Conservation (phyloP, 352 stramenopile species). For the Phytopythium montanum region DNA sequence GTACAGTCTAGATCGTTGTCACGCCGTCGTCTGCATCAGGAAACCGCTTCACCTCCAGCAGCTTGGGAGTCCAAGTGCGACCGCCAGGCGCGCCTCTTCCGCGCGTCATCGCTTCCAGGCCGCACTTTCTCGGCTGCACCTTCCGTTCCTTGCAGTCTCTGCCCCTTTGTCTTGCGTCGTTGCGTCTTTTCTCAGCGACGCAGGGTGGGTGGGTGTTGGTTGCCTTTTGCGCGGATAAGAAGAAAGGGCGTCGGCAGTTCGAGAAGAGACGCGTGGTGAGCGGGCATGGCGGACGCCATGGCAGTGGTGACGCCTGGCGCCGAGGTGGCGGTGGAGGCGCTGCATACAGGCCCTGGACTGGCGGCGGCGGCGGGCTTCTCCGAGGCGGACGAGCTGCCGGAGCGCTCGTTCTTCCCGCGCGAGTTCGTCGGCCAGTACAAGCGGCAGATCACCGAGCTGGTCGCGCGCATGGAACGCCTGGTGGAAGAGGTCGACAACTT, state of each 20-base stretch:
- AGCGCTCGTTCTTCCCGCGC: constrained; percentile 45
- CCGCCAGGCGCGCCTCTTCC: neutral
- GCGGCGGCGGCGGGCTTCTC: constrained; percentile 12
- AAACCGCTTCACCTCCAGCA: too few relatives aligned
- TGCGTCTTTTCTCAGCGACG: too few relatives aligned
- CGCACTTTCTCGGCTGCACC: neutral
- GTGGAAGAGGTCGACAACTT: constrained; percentile 57
- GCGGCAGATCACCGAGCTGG: constrained; percentile 51
- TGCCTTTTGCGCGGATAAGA: neutral
- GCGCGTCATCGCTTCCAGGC: neutral
- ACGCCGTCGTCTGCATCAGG: too few relatives aligned
- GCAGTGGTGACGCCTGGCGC: constrained; percentile 4
- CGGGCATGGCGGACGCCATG: neutral
- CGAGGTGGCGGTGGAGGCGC: constrained; percentile 9
- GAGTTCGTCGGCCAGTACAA: constrained; percentile 62
- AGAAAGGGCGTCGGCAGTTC: neutral
- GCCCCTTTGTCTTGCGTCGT: neutral
- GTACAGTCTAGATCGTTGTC: neutral
- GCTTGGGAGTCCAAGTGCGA: too few relatives aligned
- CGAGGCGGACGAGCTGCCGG: constrained; percentile 37
- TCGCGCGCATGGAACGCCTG: constrained; percentile 51
- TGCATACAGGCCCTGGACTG: neutral
- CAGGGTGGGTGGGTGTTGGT: neutral
- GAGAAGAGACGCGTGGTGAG: neutral
- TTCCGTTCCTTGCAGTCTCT: neutral